phyloP scores from a whole-genome alignment of 371 early-diverging fungal species.

The Mortierella sp. region DNA sequence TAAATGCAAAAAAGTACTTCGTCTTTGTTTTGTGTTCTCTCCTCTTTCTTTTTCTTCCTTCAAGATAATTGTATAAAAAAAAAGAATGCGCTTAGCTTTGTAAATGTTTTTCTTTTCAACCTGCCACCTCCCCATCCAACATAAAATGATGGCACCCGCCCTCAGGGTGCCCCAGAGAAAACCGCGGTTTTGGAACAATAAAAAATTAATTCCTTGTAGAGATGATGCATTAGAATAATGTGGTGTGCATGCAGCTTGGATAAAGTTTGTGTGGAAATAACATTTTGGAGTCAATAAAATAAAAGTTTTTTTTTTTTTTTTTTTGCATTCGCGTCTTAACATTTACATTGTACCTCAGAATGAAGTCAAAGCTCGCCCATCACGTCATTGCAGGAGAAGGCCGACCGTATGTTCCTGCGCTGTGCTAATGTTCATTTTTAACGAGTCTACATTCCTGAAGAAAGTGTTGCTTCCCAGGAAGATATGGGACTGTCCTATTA shows the following conservation, averaged over 20 bases:
- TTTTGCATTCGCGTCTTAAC: neutral
- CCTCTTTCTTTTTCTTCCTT: slow-evolving; percentile 2
- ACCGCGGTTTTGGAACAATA: too few species aligned
- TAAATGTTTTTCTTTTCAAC: too few species aligned
- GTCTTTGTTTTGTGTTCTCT: neutral
- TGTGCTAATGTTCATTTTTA: neutral
- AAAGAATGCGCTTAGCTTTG: neutral
- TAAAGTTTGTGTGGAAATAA: too few species aligned
- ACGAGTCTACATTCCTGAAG: neutral
- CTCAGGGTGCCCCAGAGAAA: too few species aligned
- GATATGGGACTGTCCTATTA: neutral
- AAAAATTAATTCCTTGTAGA: neutral
- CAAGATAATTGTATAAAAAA: slow-evolving; percentile 34
- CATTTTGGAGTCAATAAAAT: neutral
- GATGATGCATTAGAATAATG: too few species aligned
- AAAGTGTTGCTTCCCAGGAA: neutral
- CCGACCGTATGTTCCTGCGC: slow-evolving; percentile 36
- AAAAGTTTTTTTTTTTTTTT: neutral
- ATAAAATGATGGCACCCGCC: too few species aligned
- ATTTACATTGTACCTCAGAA: neutral
- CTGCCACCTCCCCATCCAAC: too few species aligned
- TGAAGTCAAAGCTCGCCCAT: slow-evolving; percentile 30
- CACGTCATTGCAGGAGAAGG: slow-evolving; percentile 51
- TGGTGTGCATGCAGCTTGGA: too few species aligned
- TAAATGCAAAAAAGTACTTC: slow-evolving; percentile 56